Base-by-base conservation (phyloP, 1,284 basidiomycete species). In the Trichosporon asahii region DNA sequence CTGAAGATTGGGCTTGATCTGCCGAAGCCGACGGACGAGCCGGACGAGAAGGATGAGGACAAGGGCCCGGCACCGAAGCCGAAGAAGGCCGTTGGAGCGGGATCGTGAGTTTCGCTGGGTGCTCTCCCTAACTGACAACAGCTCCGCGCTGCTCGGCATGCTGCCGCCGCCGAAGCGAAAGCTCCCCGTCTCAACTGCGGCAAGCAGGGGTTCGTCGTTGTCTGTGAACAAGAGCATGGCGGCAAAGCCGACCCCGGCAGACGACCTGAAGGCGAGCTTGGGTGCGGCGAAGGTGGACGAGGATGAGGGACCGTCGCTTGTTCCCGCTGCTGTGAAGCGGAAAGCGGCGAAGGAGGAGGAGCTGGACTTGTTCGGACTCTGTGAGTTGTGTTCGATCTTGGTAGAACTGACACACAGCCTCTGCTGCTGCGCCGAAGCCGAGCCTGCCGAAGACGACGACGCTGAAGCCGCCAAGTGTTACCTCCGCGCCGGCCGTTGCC, bases 121-220 rank as follows among this genome's bases (percentile, higher is more conserved):
- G 8, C 18, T 3, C n/a, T 18, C 14, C n/a, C 27, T 9, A 21
- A 44, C 70, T 69, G 49, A 70, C 67, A 0, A 23, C 68, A 82
- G 81, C 6, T 82, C 82, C 5, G 70, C 80, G 1, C 68, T 84
- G 63, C 69, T 84, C 8, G 80, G 79, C 11, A 82, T 84, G 82
- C 72, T 84, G 11, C 83, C 83, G 0, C 73, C 82, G 60, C 83
- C 83, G 2, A 84, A 84, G 70, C 74, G 82, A 27, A 80, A 82
- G 70, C 67, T 80, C 7, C 77, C 80, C 0, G 35, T 57, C 9
- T 31, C 70, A 1, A 67, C 66, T 5, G 53, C 73, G 3, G 64
- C 73, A 11, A 60, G 70, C 61, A 70, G 57, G 5, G 67, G 65
- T 14, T 64, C 77, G 9, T 61, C 70, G 55, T 68, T 79, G 33